A percentile compares a stretch with the other conserved stretches of the same genome.
Evolutionary conservation across 371 early-diverging fungal species (phyloP).

Genomic region (Mycotypha africana): DNA sequence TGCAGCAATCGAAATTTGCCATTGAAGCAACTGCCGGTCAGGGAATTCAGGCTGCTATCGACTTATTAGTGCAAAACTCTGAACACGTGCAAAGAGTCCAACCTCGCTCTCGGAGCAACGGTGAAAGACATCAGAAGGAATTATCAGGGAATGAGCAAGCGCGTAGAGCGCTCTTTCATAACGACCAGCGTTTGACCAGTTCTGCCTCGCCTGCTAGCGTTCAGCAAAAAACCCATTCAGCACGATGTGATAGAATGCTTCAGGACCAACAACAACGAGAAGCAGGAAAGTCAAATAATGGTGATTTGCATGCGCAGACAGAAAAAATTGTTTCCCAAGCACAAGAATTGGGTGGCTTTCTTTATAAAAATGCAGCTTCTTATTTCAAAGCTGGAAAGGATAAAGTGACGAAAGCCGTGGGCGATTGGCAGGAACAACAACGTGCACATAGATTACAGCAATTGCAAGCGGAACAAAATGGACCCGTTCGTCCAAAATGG

Average conservation of each 20-base stretch:
- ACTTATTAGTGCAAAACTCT: constrained; percentile 56
- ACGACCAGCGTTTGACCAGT: constrained; percentile 6
- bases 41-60: constrained; percentile 61
- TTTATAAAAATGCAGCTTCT: constrained; percentile 69
- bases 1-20: constrained; percentile 58
- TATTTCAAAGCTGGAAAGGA: constrained; percentile 66
- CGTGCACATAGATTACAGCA: constrained; percentile 28
- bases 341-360: constrained; percentile 62
- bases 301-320: constrained; percentile 39
- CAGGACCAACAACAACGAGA: not conserved
- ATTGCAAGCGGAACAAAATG: constrained; percentile 31
- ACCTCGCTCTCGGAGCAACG: not conserved
- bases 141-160: constrained; percentile 14
- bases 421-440: constrained; percentile 56
- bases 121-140: not conserved
- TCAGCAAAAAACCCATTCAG: not conserved
- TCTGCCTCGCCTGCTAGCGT: not conserved
- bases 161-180: constrained; percentile 9
- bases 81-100: constrained; percentile 18
- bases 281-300: not conserved
- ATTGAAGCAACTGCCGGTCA: constrained; percentile 56
- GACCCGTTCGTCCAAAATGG: constrained; percentile 21
- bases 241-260: not conserved
- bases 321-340: constrained; percentile 65
- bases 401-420: constrained; percentile 59